phyloP scores from a whole-genome alignment of 208 protist species.

The Crithidia thermophila region DNA sequence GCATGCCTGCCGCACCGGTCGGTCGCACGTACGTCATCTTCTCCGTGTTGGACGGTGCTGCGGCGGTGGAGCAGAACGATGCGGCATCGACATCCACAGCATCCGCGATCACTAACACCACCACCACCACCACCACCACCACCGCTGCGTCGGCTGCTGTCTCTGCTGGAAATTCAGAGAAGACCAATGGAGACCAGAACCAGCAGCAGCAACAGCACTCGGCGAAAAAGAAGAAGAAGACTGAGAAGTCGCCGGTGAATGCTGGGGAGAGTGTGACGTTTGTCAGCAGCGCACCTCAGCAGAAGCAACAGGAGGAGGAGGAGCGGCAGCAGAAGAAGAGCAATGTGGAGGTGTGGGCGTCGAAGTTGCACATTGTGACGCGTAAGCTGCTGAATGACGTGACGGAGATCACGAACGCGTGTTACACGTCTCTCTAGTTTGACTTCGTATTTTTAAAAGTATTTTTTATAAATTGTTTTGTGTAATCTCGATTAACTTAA shows the following conservation, averaged over 20 bases:
- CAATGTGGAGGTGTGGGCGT: conserved; percentile 20
- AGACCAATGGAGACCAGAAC: too few species aligned
- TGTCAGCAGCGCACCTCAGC: neutral
- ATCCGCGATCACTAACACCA: neutral
- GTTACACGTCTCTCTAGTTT: conserved; percentile 21
- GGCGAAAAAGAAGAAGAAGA: neutral
- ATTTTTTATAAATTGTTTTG: too few species aligned
- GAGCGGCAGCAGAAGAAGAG: neutral
- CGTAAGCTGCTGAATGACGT: conserved; percentile 45
- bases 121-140: neutral
- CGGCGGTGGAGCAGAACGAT: neutral
- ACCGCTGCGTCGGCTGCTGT: too few species aligned
- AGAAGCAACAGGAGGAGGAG: neutral
- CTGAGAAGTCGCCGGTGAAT: too few species aligned
- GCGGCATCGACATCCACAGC: too few species aligned
- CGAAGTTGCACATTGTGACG: conserved; percentile 45
- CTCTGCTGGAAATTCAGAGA: too few species aligned
- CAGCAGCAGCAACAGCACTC: neutral
- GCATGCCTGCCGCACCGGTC: neutral
- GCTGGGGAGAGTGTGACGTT: too few species aligned
- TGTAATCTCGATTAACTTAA: too few species aligned
- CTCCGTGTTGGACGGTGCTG: conserved; percentile 47
- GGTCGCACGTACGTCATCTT: conserved; percentile 43
- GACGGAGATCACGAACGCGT: conserved; percentile 35
- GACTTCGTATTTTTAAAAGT: too few species aligned